Conservation (phyloP, 371 early-diverging fungal genomes). For the Smittium mucronatum region DNA sequence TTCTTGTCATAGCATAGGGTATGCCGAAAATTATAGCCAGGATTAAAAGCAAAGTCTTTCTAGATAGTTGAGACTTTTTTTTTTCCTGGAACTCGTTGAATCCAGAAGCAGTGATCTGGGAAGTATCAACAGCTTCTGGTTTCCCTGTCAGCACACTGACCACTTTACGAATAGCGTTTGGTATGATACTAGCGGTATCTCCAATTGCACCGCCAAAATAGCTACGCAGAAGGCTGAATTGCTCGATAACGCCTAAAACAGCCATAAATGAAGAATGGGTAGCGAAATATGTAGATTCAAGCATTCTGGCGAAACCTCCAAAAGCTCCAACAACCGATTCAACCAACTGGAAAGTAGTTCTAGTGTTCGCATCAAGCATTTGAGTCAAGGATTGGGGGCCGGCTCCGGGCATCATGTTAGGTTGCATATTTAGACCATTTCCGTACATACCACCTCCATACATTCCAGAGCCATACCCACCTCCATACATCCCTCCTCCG, state of each 20-base stretch:
- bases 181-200: conserved; percentile 31
- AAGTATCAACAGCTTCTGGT: conserved; percentile 47
- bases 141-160: conserved; percentile 50
- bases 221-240: conserved; percentile 69
- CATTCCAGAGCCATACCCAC: conserved; percentile 37
- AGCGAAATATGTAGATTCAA: conserved; percentile 91
- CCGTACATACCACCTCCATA: conserved; percentile 30
- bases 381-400: conserved; percentile 53
- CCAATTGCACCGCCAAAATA: conserved; percentile 72
- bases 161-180: conserved; percentile 48
- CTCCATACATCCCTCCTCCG: conserved; percentile 33
- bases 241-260: conserved; percentile 92
- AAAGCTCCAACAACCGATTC: conserved; percentile 86
- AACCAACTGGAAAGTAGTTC: conserved; percentile 77
- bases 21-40: conserved; percentile 68
- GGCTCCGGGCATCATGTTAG: conserved; percentile 21
- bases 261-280: conserved; percentile 96
- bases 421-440: conserved; percentile 22
- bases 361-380: conserved; percentile 71
- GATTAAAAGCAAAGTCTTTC: conserved; percentile 66
- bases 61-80: conserved; percentile 31
- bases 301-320: conserved; percentile 92
- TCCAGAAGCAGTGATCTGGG: conserved; percentile 49
- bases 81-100: conserved; percentile 53
- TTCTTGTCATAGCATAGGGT: conserved; percentile 75